Percentiles rank a stretch among this genome's conserved stretches.
Evolutionary conservation across 306 rosid species (phyloP).

Genomic region (Prunus salicina): DNA sequence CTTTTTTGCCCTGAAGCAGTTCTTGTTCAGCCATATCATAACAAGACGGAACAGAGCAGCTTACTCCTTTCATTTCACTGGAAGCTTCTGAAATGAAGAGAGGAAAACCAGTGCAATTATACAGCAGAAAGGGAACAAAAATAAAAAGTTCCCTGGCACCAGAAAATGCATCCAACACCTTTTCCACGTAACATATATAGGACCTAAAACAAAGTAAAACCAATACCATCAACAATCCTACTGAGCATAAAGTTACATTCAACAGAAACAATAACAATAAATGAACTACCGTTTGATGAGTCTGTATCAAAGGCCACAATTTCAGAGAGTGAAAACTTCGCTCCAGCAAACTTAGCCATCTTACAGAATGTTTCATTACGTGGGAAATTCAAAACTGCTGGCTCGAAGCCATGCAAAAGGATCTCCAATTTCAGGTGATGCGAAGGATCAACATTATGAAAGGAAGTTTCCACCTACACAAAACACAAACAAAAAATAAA

Average conservation of each 20-base stretch:
- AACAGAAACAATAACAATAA: slow-evolving; percentile 11
- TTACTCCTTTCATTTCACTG: slow-evolving; percentile 41
- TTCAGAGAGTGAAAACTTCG: slow-evolving; percentile 71
- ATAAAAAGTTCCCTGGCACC: slow-evolving; percentile 76
- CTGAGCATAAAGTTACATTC: background rate
- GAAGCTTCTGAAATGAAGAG: slow-evolving; percentile 53
- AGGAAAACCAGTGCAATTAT: slow-evolving; percentile 84
- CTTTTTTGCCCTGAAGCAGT: slow-evolving; percentile 34
- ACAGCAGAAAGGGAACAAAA: slow-evolving; percentile 78
- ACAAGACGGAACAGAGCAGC: slow-evolving; percentile 62
- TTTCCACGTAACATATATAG: slow-evolving; percentile 66
- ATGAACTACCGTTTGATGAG: slow-evolving; percentile 41
- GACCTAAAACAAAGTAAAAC: slow-evolving; percentile 49
- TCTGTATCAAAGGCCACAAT: slow-evolving; percentile 51
- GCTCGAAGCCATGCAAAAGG: slow-evolving; percentile 61
- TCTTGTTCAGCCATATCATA: slow-evolving; percentile 45
- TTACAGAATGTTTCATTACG: slow-evolving; percentile 75
- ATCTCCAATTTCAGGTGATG: slow-evolving; percentile 81
- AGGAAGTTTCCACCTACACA: slow-evolving; percentile 61
- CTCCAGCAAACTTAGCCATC: slow-evolving; percentile 66
- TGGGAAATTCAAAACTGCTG: slow-evolving; percentile 64
- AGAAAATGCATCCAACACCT: slow-evolving; percentile 76
- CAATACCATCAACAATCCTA: slow-evolving; percentile 24
- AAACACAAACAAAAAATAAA: background rate
- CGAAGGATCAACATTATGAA: slow-evolving; percentile 87